These are phyloP conservation scores for Claviceps paspali DNA, from an alignment of 2,329 filamentous ascomycete species.

Conservation along the genomic window DNA sequence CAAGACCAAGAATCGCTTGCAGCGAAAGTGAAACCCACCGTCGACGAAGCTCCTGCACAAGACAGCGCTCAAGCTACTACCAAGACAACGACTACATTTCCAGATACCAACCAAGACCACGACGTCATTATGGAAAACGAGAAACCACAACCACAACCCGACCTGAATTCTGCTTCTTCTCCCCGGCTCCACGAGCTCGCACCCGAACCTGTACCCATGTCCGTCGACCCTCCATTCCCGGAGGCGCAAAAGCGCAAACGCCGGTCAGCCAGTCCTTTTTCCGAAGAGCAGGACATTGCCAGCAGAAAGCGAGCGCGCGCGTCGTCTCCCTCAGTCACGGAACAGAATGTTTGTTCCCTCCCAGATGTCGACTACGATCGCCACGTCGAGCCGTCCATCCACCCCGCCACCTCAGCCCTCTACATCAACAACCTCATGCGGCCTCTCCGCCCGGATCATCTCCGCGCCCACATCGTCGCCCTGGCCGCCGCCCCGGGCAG, in stretches of 20 bases:
- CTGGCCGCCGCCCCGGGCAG: conserved; percentile 47
- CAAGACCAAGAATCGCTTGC: neutral
- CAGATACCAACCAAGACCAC: neutral
- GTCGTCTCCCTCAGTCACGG: neutral
- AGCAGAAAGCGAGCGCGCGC: conserved; percentile 40
- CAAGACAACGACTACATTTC: neutral
- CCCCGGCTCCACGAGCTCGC: neutral
- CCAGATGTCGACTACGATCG: conserved; percentile 19
- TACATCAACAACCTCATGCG: conserved; percentile 89
- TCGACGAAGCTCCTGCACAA: neutral
- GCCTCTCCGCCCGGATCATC: conserved; percentile 53
- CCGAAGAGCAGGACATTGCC: conserved; percentile 30
- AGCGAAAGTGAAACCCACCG: neutral
- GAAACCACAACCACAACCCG: neutral
- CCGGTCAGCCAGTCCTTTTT: conserved; percentile 46
- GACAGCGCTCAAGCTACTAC: neutral
- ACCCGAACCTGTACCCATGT: neutral
- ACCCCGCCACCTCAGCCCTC: conserved; percentile 59
- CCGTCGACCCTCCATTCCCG: conserved; percentile 1
- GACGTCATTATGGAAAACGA: neutral
- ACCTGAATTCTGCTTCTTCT: neutral
- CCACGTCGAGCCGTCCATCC: conserved; percentile 40
- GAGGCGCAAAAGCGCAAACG: conserved; percentile 52
- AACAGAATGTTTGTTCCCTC: neutral
- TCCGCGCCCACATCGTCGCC: conserved; percentile 53